These are phyloP conservation scores for Quercus ilex DNA, from an alignment of 306 rosid genomes.

Conservation along the genomic window DNA sequence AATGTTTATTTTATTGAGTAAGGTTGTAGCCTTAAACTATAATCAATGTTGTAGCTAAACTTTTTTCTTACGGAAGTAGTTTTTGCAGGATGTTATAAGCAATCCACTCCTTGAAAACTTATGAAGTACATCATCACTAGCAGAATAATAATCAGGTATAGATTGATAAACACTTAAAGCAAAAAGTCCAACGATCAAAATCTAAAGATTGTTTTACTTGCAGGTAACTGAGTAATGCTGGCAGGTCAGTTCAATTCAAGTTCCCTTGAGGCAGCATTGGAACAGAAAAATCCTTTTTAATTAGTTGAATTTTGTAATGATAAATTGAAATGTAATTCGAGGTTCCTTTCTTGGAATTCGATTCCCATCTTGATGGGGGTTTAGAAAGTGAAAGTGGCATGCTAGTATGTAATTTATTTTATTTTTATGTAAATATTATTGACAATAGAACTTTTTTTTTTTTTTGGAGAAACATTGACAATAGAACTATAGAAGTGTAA, in stretches of 20 bases:
- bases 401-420: too few relatives aligned
- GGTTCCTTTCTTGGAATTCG: not conserved
- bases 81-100: slow-evolving; percentile 56
- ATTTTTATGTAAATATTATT: too few relatives aligned
- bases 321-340: not conserved
- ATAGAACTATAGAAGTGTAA: not conserved
- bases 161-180: not conserved
- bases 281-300: not conserved
- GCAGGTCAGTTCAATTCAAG: not conserved
- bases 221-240: not conserved
- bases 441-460: too few relatives aligned
- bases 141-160: slow-evolving; percentile 29
- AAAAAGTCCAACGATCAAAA: not conserved
- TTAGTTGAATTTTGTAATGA: not conserved
- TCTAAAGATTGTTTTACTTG: not conserved
- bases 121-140: slow-evolving; percentile 30
- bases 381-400: too few relatives aligned
- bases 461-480: not conserved
- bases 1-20: too few relatives aligned
- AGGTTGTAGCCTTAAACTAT: too few relatives aligned
- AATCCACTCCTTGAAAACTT: slow-evolving; percentile 36
- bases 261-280: not conserved
- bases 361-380: not conserved
- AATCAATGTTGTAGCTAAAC: too few relatives aligned
- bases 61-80: too few relatives aligned